Evolutionary conservation across 371 early-diverging fungal species (phyloP), one percentile per base, ranked within the genome.

Genomic region (Ordospora colligata): DNA sequence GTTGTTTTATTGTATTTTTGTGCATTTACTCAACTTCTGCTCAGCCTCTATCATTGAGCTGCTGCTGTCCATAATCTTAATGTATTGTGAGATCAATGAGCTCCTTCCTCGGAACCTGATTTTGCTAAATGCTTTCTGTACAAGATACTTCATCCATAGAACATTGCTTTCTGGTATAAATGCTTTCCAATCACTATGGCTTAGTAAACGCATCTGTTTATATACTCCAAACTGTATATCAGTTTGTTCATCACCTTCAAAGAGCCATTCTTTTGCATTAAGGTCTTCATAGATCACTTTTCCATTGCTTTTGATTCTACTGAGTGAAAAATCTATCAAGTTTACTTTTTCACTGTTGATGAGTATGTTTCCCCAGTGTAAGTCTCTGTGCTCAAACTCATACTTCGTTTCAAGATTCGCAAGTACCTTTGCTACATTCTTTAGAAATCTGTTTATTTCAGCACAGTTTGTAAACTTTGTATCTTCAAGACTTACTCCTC

Each of bases 301-400:
- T 9, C 42, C 53, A 27, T 63, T 50, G 21, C 27, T 50, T 25
- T 43, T 53, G 8, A 83, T 17, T 37, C 80, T 76, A 37, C 46
- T 51, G 21, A 83, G 42, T 8, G 77, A 43, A 70, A 80, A 80
- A 47, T 83, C 83, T 23, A 83, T 75, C 19, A 80, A 53, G 2
- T 8, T 52, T 14, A 62, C 25, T 0, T 46, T 17, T 2, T 14
- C 43, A 2, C 43, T 7, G 22, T 47, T 67, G 12, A 91, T 85
- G 71, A 92, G 82, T n/a, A 91, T 85, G 79, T 92, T 92, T 25
- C 91, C 91, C 91, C 91, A 91, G 74, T 92, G 92, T 76, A 92
- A 77, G 79, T 92, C 92, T 23, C 92, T 88, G 76, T 92, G 91
- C 83, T 91, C 90, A 74, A 90, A 90, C 73, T 84, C 52, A 42